These are phyloP conservation scores for Rhodotorula sp. DNA, from an alignment of 1,284 basidiomycete genomes.

Conservation along the genomic window DNA sequence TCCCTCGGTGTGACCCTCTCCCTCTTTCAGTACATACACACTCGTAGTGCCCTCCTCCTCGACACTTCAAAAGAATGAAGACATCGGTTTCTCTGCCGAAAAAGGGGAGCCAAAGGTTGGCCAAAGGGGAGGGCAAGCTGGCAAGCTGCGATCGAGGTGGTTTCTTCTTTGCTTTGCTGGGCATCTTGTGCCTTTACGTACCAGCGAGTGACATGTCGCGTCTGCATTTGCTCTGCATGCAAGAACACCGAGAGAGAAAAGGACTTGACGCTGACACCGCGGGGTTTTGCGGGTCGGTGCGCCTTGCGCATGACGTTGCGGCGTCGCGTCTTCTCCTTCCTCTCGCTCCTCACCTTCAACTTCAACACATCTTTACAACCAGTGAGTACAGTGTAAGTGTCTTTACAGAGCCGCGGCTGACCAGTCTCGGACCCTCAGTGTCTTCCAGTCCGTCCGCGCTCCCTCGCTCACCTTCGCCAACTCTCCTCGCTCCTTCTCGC, in stretches of 20 bases:
- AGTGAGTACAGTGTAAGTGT: background rate
- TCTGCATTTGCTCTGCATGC: no score
- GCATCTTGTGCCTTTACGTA: no score
- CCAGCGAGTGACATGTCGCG: no score
- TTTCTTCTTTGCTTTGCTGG: no score
- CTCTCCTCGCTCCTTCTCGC: background rate
- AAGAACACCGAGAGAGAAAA: background rate
- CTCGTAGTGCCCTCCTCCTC: background rate
- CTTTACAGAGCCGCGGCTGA: background rate
- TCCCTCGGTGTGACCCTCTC: background rate
- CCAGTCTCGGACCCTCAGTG: background rate
- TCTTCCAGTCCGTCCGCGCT: slow-evolving; percentile 19
- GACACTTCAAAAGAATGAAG: background rate
- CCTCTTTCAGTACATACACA: background rate
- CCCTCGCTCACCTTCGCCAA: background rate
- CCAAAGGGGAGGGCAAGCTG: no score
- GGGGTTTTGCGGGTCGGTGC: no score
- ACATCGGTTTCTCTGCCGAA: background rate
- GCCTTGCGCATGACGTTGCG: background rate
- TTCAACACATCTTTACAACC: background rate
- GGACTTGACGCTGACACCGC: no score
- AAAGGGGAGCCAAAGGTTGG: no score
- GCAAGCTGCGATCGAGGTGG: no score
- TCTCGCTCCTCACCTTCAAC: background rate
- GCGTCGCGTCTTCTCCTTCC: background rate